Percentiles rank a stretch among this genome's conserved stretches.
These are phyloP conservation scores for Cyclotella choctawhatcheeana DNA, from an alignment of 108 stramenopile genomes.

Conservation along the genomic window DNA sequence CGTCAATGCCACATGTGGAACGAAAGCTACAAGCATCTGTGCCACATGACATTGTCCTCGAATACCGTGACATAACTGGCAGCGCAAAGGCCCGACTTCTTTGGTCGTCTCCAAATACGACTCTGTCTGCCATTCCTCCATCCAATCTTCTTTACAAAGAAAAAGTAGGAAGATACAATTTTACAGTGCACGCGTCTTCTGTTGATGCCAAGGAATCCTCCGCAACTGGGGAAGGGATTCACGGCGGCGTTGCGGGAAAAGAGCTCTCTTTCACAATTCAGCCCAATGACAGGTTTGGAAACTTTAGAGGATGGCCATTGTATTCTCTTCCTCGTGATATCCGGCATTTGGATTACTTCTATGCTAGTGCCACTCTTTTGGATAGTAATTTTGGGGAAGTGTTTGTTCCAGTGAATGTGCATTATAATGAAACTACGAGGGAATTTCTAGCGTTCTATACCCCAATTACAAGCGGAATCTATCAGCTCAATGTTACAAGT, in stretches of 20 bases:
- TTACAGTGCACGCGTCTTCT: conserved; percentile 26
- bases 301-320: conserved; percentile 34
- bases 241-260: conserved; percentile 39
- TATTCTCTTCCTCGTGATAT: not conserved
- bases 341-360: conserved; percentile 23
- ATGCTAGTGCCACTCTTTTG: conserved; percentile 18
- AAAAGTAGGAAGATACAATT: conserved; percentile 28
- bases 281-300: conserved; percentile 37
- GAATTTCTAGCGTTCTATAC: conserved; percentile 4
- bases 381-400: conserved; percentile 19
- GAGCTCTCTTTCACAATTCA: conserved; percentile 31
- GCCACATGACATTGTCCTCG: conserved; percentile 44
- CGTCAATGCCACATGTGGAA: conserved; percentile 31
- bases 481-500: conserved; percentile 30
- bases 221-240: conserved; percentile 40
- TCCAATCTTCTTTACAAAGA: conserved; percentile 39
- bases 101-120: conserved; percentile 47
- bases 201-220: conserved; percentile 26
- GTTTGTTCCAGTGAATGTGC: conserved; percentile 16
- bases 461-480: conserved; percentile 20
- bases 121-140: conserved; percentile 34
- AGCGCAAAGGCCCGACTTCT: conserved; percentile 44
- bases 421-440: conserved; percentile 21
- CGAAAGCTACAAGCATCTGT: conserved; percentile 17
- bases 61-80: conserved; percentile 49